Percentiles rank a stretch among this genome's conserved stretches.
phyloP scores from a whole-genome alignment of 2,329 filamentous ascomycete species.

The Kalmusia sp. region DNA sequence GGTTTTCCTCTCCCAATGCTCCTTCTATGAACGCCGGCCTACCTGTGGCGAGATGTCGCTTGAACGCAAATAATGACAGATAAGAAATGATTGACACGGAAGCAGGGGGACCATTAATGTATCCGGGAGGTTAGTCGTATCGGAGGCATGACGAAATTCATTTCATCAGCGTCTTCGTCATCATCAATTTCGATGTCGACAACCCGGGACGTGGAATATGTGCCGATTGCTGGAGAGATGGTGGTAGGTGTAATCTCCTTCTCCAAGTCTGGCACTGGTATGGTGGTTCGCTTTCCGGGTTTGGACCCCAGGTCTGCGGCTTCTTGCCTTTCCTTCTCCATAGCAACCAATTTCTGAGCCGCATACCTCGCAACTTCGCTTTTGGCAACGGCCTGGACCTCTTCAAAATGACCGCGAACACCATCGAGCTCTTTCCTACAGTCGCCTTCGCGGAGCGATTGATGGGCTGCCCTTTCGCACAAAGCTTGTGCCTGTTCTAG shows the following conservation, averaged over 20 bases:
- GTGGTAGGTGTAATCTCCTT: constrained; percentile 22
- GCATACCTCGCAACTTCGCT: constrained; percentile 40
- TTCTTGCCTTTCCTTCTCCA: constrained; percentile 17
- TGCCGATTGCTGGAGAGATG: constrained; percentile 12
- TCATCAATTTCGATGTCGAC: constrained; percentile 47
- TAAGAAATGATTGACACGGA: constrained; percentile 10
- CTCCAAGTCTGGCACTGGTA: constrained; percentile 16
- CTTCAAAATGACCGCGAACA: constrained; percentile 69
- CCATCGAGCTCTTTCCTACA: constrained; percentile 78
- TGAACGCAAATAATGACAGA: constrained; percentile 30
- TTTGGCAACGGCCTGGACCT: constrained; percentile 67
- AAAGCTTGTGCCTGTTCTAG: constrained; percentile 81
- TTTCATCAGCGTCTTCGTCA: constrained; percentile 40
- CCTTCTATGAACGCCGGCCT: constrained; percentile 14
- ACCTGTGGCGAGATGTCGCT: constrained; percentile 18
- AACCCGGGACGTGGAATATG: constrained; percentile 22
- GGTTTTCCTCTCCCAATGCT: constrained; percentile 12
- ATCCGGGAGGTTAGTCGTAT: constrained; percentile 44
- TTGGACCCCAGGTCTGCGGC: constrained; percentile 18
- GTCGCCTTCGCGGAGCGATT: constrained; percentile 86
- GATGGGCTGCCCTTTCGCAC: constrained; percentile 86
- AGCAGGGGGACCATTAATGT: constrained; percentile 17
- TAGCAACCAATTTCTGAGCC: constrained; percentile 18
- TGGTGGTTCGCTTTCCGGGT: constrained; percentile 24
- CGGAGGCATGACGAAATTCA: constrained; percentile 45